phyloP scores from a whole-genome alignment of 2,329 filamentous ascomycete species.

The Cladosporium sp. region DNA sequence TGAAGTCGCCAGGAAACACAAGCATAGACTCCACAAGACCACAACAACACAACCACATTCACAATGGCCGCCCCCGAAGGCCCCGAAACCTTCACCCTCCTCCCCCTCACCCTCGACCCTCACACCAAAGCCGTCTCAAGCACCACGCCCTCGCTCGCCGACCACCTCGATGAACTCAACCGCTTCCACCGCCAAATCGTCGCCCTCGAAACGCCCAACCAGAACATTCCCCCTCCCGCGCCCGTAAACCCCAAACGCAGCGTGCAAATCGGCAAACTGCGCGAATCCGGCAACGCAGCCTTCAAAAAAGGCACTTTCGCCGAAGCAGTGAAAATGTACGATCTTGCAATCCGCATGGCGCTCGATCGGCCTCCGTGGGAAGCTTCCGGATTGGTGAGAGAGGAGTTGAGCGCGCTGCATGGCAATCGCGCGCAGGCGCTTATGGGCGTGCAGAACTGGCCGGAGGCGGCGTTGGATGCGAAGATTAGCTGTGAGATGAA shows the following conservation, averaged over 20 bases:
- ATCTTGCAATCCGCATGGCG: slow-evolving; percentile 86
- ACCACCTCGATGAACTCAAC: slow-evolving; percentile 68
- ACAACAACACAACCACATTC: neutral
- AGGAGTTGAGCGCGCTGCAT: slow-evolving; percentile 76
- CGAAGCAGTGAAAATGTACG: slow-evolving; percentile 78
- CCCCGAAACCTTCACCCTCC: slow-evolving; percentile 69
- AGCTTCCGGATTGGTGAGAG: slow-evolving; percentile 73
- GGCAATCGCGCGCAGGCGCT: slow-evolving; percentile 86
- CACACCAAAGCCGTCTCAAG: slow-evolving; percentile 67
- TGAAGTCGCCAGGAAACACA: too few species aligned
- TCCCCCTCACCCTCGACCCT: slow-evolving; percentile 79
- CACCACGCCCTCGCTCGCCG: slow-evolving; percentile 37
- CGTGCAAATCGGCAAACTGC: slow-evolving; percentile 83
- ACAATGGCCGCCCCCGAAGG: slow-evolving; percentile 22
- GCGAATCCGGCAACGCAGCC: slow-evolving; percentile 77
- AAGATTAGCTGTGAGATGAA: slow-evolving; percentile 85
- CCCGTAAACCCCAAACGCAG: slow-evolving; percentile 90
- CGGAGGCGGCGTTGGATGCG: slow-evolving; percentile 81
- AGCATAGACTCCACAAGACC: neutral
- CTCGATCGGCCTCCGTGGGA: slow-evolving; percentile 81
- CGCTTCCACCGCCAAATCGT: slow-evolving; percentile 71
- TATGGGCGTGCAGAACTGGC: slow-evolving; percentile 78
- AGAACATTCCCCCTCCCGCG: slow-evolving; percentile 69
- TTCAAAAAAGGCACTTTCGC: slow-evolving; percentile 72
- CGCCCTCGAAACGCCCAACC: slow-evolving; percentile 54